Evolutionary conservation across 371 early-diverging fungal species (phyloP), one percentile per base, ranked within the genome.

Genomic region (Saksenaea vasiformis): DNA sequence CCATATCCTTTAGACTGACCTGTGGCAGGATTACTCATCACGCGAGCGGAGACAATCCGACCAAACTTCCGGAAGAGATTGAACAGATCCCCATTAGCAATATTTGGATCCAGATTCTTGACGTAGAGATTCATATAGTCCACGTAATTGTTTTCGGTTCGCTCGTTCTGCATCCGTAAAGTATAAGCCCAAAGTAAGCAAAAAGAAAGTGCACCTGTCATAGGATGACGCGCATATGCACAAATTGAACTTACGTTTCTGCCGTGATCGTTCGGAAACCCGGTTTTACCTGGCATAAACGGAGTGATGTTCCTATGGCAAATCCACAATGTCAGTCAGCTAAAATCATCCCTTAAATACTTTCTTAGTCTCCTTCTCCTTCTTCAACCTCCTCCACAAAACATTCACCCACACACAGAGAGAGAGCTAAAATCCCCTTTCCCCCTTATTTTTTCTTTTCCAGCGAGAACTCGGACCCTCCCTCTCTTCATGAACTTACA

Each of bases 1-100:
- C 75, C 75, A 61, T 76, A 82, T 0, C 82, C 82, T 22, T 78
- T 77, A 10, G 82, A 82, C 17, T 69, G 68, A 9, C 77, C 76
- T 14, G 71, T 82, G 4, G 60, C 51, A 4, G 79, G 78, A 39
- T 79, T 74, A 27, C 70, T 82, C 74, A 73, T 73, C 53, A 73
- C 74, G 24, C 74, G 66, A 5, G 72, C 76, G 53, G 76, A 75
- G 37, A 78, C 69, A 44, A 78, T 78, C 38, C 72, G 73, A 22
- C 79, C 79, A 60, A 70, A 78, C 54, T 65, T 63, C 36, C 72
- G 70, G 39, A 78, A 78, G 31, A 70, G 44, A 41, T 72, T 68
- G 63, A 75, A 78, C 17, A 78, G 64, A 36, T 74, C 79, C 17
- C 70, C 58, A 61, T 72, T 78, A 44, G 67, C 67, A 36, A 76